Conservation (phyloP, 2,329 filamentous ascomycete species). For the Colletotrichum sp. region DNA sequence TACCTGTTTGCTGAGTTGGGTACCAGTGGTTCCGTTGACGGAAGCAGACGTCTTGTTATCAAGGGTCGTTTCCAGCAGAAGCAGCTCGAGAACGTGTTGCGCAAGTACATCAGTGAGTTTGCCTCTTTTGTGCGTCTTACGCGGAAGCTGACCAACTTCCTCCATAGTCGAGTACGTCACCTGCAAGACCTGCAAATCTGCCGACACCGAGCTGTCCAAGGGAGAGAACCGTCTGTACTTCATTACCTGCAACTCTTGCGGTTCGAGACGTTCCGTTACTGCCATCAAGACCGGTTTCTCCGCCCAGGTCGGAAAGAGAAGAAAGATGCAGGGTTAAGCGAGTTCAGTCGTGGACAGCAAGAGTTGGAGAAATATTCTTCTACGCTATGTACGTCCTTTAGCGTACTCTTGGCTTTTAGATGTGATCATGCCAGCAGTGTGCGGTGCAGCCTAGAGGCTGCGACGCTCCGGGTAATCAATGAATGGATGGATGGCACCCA, state of each 20-base stretch:
- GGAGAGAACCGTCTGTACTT: conserved; percentile 99
- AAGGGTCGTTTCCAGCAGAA: conserved; percentile 99
- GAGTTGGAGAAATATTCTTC: conserved; percentile 5
- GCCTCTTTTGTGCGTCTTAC: background rate
- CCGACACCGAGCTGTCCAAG: conserved; percentile 96
- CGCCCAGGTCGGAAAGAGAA: conserved; percentile 98
- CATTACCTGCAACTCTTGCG: conserved; percentile 73
- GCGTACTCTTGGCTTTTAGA: conserved; percentile 18
- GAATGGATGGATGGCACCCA: conserved; percentile 15
- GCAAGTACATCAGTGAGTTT: conserved; percentile 88
- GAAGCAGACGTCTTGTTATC: conserved; percentile 91
- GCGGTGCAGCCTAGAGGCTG: conserved; percentile 7
- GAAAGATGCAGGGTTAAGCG: conserved; percentile 83
- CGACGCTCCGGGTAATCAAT: conserved; percentile 1
- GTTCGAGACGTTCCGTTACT: conserved; percentile 84
- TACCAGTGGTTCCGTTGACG: conserved; percentile 94
- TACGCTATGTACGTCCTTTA: conserved; percentile 20
- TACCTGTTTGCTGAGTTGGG: conserved; percentile 92
- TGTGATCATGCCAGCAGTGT: conserved; percentile 15
- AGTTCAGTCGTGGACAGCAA: background rate
- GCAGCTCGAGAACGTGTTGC: conserved; percentile 95
- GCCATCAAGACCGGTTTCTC: conserved; percentile 99
- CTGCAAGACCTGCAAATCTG: conserved; percentile 96
- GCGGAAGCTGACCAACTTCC: conserved; percentile 31
- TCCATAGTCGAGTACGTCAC: conserved; percentile 88